phyloP scores from a whole-genome alignment of 2,329 filamentous ascomycete species.

The Thelonectria rubi region DNA sequence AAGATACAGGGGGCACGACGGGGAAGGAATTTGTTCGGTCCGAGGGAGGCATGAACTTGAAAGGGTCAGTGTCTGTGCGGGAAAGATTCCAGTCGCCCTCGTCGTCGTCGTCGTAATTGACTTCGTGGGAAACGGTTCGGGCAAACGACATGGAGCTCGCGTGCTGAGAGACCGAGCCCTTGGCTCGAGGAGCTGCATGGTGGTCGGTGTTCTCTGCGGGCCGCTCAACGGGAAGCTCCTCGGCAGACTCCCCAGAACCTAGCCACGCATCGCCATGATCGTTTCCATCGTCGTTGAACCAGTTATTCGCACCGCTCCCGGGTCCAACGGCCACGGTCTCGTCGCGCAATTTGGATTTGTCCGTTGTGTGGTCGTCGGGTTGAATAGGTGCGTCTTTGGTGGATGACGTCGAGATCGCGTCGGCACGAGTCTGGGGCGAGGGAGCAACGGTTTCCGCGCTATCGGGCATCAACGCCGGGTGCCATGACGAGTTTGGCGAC shows the following conservation, averaged over 20 bases:
- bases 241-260: slow-evolving; percentile 33
- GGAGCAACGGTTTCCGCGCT: slow-evolving; percentile 36
- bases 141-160: slow-evolving; percentile 70
- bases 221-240: slow-evolving; percentile 23
- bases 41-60: slow-evolving; percentile 66
- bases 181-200: slow-evolving; percentile 29
- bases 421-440: slow-evolving; percentile 30
- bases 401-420: slow-evolving; percentile 37
- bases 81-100: slow-evolving; percentile 66
- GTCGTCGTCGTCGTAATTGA: slow-evolving; percentile 68
- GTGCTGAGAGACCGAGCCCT: slow-evolving; percentile 59
- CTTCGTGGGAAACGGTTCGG: slow-evolving; percentile 69
- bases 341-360: slow-evolving; percentile 28
- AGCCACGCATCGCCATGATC: slow-evolving; percentile 39
- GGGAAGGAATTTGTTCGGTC: slow-evolving; percentile 73
- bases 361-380: slow-evolving; percentile 16
- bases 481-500: slow-evolving; percentile 50
- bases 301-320: slow-evolving; percentile 28
- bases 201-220: slow-evolving; percentile 26
- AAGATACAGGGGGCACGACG: slow-evolving; percentile 56
- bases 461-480: slow-evolving; percentile 53
- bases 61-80: slow-evolving; percentile 64
- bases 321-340: slow-evolving; percentile 15
- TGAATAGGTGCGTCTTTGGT: slow-evolving; percentile 26
- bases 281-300: slow-evolving; percentile 36